phyloP scores from a whole-genome alignment of 2,329 filamentous ascomycete species.

The Tolypocladium album region DNA sequence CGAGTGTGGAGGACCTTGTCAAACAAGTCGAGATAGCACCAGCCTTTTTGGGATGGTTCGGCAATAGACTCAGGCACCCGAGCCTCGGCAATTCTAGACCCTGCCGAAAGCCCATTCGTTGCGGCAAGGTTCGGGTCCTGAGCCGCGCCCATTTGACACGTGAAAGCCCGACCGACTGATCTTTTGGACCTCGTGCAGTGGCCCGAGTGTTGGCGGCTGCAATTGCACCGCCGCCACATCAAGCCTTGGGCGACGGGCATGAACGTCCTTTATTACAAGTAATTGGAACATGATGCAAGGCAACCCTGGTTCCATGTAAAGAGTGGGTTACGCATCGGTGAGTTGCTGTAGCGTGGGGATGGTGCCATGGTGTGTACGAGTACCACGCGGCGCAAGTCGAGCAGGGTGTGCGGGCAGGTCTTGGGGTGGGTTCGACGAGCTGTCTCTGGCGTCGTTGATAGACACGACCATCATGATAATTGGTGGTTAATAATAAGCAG shows the following conservation, averaged over 20 bases:
- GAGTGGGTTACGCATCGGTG: not conserved
- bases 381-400: not conserved
- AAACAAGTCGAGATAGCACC: not conserved
- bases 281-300: not conserved
- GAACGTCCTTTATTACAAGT: not conserved
- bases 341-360: not conserved
- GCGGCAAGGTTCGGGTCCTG: not conserved
- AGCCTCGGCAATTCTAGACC: not conserved
- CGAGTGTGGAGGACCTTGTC: not conserved
- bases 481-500: not conserved
- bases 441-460: not conserved
- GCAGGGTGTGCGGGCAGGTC: not conserved
- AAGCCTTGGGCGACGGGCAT: not conserved
- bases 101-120: not conserved
- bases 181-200: not conserved
- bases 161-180: not conserved
- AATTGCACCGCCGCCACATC: not conserved
- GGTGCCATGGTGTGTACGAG: not conserved
- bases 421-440: not conserved
- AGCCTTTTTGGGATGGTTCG: not conserved
- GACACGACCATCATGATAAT: not conserved
- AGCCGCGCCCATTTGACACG: not conserved
- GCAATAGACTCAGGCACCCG: not conserved
- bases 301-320: not conserved
- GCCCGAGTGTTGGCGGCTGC: not conserved